Base-by-base conservation (phyloP, 129 eudicot genomes). In the Centrapalus pauciflorus region DNA sequence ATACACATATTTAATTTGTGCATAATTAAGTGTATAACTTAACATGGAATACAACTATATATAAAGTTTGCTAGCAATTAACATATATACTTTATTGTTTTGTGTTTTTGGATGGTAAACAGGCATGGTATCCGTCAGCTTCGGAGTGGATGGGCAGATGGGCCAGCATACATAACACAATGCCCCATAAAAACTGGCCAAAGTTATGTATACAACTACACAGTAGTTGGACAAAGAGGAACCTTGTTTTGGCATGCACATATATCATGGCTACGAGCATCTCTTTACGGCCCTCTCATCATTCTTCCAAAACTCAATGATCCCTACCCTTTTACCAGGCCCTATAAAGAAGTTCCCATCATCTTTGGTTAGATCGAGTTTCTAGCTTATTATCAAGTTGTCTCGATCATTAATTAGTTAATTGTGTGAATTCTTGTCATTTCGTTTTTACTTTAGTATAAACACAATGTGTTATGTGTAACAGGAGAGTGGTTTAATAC, bases 121-220 rank as follows among this genome's bases (percentile, higher is more conserved):
- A 80, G 87, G 95, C 89, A 81, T 65, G 95, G 89, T 5, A 56
- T 80, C 19, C 20, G 87, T 30, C 89, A 76, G 33, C 57, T 83
- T 8, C 69, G 63, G 55, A 77, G 65, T 27, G 77, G 77, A 73
- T 73, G 77, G 77, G 77, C 77, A 0, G 77, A 73, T 52, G 77
- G 77, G 33, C 92, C 92, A 9, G 76, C 82, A 2, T 84, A 84
- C 48, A 13, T 84, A 30, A 84, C 90, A 7, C 86, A 85, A 32
- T 85, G 91, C 70, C 91, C 91, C 9, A 85, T 85, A 38, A 87
- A 82, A 48, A 79, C 64, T 2, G 84, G 84, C 16, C 84, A 82
- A n/a, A 86, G 78, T 33, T 86, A 83, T 43, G 77, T 80, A 1
- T 80, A 86, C 72, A 86, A 86, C 48, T 83, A 77, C 72, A 83